phyloP scores from a whole-genome alignment of 2,329 filamentous ascomycete species.

The Parasarocladium wereldwijsianum region DNA sequence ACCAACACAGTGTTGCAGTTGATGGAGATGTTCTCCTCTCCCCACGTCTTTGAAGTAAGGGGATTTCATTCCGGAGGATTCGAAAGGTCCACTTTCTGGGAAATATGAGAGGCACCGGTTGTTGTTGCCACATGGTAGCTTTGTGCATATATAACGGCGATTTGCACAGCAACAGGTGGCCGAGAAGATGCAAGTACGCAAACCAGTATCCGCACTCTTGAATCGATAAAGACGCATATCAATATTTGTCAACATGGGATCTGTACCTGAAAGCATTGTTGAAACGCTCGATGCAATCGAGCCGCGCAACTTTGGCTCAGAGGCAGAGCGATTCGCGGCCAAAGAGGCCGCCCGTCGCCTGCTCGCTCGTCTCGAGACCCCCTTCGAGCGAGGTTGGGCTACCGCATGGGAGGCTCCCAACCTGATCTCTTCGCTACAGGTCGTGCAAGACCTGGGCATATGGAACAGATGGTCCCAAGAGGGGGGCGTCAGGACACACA shows the following conservation, averaged over 20 bases:
- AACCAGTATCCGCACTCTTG: background rate
- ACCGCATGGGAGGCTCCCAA: slow-evolving; percentile 16
- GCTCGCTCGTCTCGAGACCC: slow-evolving; percentile 15
- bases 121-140: too few species aligned
- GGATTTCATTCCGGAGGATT: too few species aligned
- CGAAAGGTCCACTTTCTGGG: too few species aligned
- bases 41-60: too few species aligned
- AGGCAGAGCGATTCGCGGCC: slow-evolving; percentile 7
- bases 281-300: slow-evolving; percentile 3
- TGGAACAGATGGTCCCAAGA: slow-evolving; percentile 15
- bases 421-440: slow-evolving; percentile 15
- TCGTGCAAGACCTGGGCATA: slow-evolving; percentile 15
- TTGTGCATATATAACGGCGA: too few species aligned
- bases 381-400: slow-evolving; percentile 17
- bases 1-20: too few species aligned
- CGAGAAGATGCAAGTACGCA: too few species aligned
- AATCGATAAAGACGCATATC: background rate
- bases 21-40: too few species aligned
- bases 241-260: slow-evolving; percentile 3
- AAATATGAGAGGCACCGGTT: too few species aligned
- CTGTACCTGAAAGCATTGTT: too few species aligned
- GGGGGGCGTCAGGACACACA: slow-evolving; percentile 14
- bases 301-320: slow-evolving; percentile 4
- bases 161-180: too few species aligned
- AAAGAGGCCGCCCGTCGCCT: slow-evolving; percentile 13